Evolutionary conservation across 2,329 filamentous ascomycete species (phyloP), one percentile per base, ranked within the genome.

Genomic region (Aspergillus aculeatinus): DNA sequence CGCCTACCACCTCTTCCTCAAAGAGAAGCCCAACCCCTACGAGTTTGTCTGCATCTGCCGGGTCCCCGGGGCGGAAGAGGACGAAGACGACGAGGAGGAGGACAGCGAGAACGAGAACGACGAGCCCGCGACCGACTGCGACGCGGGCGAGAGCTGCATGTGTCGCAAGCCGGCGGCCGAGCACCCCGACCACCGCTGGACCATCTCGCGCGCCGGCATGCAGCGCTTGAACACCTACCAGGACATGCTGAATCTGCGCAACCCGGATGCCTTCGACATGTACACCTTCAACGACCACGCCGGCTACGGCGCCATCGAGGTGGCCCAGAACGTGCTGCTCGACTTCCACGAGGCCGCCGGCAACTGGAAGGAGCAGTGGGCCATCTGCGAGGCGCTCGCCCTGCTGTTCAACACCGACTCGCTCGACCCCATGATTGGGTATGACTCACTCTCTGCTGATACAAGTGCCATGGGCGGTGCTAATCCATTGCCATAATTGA

Each of bases 251-350:
- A 54, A 65, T 72, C 27, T 77, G 71, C 65, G 31, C 53, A 74
- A 11, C 16, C 78, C 75, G 2, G 79, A 82, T 51, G 61, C 60
- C 42, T 81, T 82, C 48, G 19, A 19, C 6, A 77, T 82, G 75
- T 70, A 80, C 64, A 75, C 75, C 2, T 80, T 73, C 65, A 82
- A 81, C 55, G 76, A 81, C 60, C 76, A 77, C 51, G 65, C 55
- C 5, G 68, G 60, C 3, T 81, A 79, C 49, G 80, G 80, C 1
- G 55, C 69, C 7, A 48, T 82, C 0, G 79, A 83, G 67, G 63
- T 79, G 0, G 25, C 81, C 4, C 71, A 82, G 65, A 82, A 82
- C 55, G 60, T 74, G 5, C 48, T 82, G 1, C 65, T 79, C 5
- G 74, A 80, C 53, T 79, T 78, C 48, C 64, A 68, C 3, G 74